phyloP scores from a whole-genome alignment of 768 basidiomycete species.

The Calocybe indica region DNA sequence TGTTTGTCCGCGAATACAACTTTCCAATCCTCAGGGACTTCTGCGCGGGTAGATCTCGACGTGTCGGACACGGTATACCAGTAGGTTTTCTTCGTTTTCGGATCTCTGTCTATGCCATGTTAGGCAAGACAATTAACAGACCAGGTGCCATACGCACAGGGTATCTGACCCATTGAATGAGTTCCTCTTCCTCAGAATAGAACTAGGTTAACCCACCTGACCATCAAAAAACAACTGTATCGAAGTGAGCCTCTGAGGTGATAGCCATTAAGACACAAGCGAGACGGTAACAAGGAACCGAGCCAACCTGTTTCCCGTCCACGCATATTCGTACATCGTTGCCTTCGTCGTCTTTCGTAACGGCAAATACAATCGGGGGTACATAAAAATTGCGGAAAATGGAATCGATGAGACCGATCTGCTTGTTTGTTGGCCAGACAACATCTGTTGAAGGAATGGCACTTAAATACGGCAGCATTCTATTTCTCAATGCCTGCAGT shows the following conservation, averaged over 20 bases:
- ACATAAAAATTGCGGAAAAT: constrained; percentile 74
- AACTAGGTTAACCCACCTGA: constrained; percentile 28
- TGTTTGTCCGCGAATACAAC: constrained; percentile 44
- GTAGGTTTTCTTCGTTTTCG: constrained; percentile 51
- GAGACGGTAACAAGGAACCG: constrained; percentile 24
- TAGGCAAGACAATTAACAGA: not conserved
- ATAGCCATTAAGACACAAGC: not conserved
- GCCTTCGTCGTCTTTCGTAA: constrained; percentile 46
- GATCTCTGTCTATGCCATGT: constrained; percentile 44
- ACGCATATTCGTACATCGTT: constrained; percentile 58
- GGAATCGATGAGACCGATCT: constrained; percentile 70
- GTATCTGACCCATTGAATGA: constrained; percentile 7
- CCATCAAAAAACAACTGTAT: constrained; percentile 76
- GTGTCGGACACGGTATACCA: constrained; percentile 53
- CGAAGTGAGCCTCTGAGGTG: constrained; percentile 61
- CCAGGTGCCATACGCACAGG: constrained; percentile 10
- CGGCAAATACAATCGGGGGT: constrained; percentile 75
- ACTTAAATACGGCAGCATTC: not conserved
- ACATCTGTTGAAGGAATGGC: constrained; percentile 43
- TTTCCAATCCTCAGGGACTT: constrained; percentile 50
- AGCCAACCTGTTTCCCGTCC: constrained; percentile 75
- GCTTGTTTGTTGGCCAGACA: constrained; percentile 71
- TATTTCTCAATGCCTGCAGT: not conserved
- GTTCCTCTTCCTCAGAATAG: too few relatives aligned
- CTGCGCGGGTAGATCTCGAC: constrained; percentile 34